Evolutionary conservation across 2,329 filamentous ascomycete genomes (phyloP).

Genomic region (Drechslerella stenobrocha): DNA sequence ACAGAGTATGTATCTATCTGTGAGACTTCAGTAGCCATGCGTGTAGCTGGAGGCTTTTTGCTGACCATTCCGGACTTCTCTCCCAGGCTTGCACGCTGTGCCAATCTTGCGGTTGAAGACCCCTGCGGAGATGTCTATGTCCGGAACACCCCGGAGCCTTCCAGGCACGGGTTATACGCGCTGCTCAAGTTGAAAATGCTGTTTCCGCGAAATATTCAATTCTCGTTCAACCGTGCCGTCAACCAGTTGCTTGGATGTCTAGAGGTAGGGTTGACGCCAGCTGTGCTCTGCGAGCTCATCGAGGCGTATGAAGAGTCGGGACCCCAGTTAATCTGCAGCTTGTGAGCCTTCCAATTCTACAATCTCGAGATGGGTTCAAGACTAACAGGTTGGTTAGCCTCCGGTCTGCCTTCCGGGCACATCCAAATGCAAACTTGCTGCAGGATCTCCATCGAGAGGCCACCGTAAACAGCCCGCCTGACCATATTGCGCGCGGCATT

Average conservation of each 20-base stretch:
- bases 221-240: conserved; percentile 18
- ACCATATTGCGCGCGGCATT: background rate
- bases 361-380: no score
- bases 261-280: background rate
- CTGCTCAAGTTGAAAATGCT: conserved; percentile 20
- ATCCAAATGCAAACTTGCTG: conserved; percentile 24
- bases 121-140: background rate
- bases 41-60: no score
- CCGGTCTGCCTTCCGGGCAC: conserved; percentile 10
- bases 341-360: conserved; percentile 17
- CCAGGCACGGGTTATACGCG: conserved; percentile 1
- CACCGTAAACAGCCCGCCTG: background rate
- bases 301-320: conserved; percentile 26
- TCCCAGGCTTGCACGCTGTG: conserved; percentile 1
- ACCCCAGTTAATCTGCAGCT: background rate
- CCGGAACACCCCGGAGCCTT: background rate
- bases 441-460: conserved; percentile 12
- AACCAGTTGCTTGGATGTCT: background rate
- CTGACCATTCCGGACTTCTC: background rate
- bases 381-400: conserved; percentile 9
- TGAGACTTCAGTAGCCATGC: background rate
- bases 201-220: conserved; percentile 20
- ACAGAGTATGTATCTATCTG: conserved; percentile 2
- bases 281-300: background rate
- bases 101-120: background rate